Evolutionary conservation across 2,329 filamentous ascomycete species (phyloP), one percentile per base, ranked within the genome.

Genomic region (Microascus cirrosus): DNA sequence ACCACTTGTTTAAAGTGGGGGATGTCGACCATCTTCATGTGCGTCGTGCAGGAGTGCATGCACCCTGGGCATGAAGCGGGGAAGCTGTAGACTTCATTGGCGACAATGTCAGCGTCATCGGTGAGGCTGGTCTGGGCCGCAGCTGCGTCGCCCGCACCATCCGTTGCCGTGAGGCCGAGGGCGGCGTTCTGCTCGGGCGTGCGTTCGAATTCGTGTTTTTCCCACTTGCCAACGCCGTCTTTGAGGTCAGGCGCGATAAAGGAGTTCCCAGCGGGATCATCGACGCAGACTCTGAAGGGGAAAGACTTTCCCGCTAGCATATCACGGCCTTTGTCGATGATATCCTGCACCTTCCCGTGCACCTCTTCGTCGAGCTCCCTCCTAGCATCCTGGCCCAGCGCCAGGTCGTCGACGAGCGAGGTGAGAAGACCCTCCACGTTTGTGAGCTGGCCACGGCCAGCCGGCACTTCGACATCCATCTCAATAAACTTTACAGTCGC

Each of bases 11-110:
- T 95, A 77, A 99, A 99, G 74, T 96, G 88, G 1, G 94, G 94
- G 61, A 99, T 96, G 66, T 95, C 90, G 59, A 97, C 90, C 86
- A 96, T 95, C 77, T 96, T 96, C 90, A 96, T 96, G 72, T 96
- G 92, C 11, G 95, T 95, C 3, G 85, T 84, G 73, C 92, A 96
- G 4, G 84, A 76, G 71, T 89, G 89, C 67, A 86, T 85, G 77
- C 94, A 99, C 61, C 90, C 93, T 0, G 94, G 94, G 71, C 94
- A 99, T 59, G 85, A 89, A 7, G 92, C 87, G 2, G 93, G 93
- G 74, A 99, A 94, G 60, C 85, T 86, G 76, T 97, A 97, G 32
- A 96, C 88, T 70, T 96, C 87, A 69, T 95, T 88, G 62, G 88
- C 90, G 54, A 94, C 80, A 65, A 97, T 94, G n/a, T 95, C 87